Conservation (phyloP, 768 basidiomycete genomes). For the Brasilioporus rufonigricans region DNA sequence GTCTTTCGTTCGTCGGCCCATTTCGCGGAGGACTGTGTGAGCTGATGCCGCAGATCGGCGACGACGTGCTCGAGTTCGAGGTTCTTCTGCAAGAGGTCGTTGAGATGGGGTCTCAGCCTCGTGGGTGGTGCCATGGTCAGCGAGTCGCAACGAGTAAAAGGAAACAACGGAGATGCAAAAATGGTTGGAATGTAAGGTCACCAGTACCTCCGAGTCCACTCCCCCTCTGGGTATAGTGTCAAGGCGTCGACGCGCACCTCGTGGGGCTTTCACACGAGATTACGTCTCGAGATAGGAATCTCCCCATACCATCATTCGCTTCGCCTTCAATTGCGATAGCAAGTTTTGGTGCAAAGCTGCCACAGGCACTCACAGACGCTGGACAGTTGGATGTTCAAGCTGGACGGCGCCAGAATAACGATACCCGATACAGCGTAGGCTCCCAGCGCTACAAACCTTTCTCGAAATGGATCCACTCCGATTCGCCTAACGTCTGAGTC, state of each 20-base stretch:
- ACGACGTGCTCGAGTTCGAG: conserved; percentile 29
- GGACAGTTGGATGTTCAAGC: no score
- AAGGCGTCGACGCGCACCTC: no score
- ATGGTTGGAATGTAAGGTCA: neutral
- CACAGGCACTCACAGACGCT: neutral
- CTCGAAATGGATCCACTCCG: neutral
- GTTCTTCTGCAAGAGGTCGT: conserved; percentile 28
- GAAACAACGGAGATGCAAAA: neutral
- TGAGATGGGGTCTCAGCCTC: conserved; percentile 25
- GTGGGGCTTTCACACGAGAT: conserved; percentile 18
- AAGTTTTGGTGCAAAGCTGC: neutral
- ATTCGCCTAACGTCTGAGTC: neutral
- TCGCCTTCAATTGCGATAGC: neutral
- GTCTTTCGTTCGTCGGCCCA: conserved; percentile 30
- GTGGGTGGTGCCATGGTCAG: conserved; percentile 26
- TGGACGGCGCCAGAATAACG: neutral
- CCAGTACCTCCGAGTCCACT: neutral
- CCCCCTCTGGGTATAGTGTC: no score
- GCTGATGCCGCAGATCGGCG: conserved; percentile 27
- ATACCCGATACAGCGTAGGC: neutral
- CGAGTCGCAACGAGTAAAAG: neutral
- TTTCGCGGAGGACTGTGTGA: conserved; percentile 28
- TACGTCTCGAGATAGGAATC: neutral
- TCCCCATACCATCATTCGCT: neutral
- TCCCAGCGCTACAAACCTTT: neutral